Conservation (phyloP, 345 rosid species). For the Corymbia maculata region DNA sequence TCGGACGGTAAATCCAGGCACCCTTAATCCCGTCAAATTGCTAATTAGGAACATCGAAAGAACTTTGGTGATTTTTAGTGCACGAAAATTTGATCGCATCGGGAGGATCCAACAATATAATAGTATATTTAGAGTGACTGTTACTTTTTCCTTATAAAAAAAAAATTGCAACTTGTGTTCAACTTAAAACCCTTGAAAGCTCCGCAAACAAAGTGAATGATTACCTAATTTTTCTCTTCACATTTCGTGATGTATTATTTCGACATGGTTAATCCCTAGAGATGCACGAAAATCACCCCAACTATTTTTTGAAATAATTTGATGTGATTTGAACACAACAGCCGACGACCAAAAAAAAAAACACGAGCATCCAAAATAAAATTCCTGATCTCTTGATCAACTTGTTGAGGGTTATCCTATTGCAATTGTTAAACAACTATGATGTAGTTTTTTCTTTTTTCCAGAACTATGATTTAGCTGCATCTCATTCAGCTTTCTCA, state of each 20-base stretch:
- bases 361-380: not conserved
- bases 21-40: not conserved
- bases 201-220: not conserved
- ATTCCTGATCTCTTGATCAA: not conserved
- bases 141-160: not conserved
- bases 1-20: rapidly evolving
- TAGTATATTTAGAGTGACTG: not conserved
- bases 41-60: not conserved
- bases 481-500: too few species aligned
- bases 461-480: not conserved
- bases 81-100: not conserved
- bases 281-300: not conserved
- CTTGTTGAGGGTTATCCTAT: not conserved
- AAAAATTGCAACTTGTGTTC: not conserved
- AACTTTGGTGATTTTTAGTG: not conserved
- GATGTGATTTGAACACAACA: too few species aligned
- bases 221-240: not conserved
- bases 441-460: too few species aligned
- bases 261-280: not conserved
- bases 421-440: not conserved
- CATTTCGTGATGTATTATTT: not conserved
- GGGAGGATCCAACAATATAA: not conserved
- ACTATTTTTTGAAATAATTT: too few species aligned
- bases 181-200: not conserved
- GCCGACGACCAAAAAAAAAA: too few species aligned